Percentiles rank a stretch among this genome's conserved stretches.
Evolutionary conservation across 1,284 basidiomycete genomes (phyloP).

Genomic region (Cutaneotrichosporon sp.): DNA sequence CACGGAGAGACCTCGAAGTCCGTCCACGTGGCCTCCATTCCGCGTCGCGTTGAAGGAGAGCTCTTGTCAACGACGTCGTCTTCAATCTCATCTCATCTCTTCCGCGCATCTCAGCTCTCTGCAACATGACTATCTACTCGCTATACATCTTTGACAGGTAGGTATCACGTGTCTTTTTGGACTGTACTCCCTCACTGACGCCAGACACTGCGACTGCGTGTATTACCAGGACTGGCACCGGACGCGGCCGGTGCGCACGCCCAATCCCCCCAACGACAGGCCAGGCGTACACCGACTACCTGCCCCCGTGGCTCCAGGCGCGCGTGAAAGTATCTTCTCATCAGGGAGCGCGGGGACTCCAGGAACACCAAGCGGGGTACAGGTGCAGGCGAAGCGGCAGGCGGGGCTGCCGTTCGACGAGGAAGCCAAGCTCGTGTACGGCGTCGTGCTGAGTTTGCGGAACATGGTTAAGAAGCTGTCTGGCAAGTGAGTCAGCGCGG

Average conservation of each 20-base stretch:
- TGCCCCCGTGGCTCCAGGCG: slow-evolving; percentile 33
- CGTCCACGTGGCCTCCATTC: neutral
- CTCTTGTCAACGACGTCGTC: neutral
- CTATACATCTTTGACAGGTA: slow-evolving; percentile 85
- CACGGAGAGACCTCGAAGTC: neutral
- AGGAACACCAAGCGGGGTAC: neutral
- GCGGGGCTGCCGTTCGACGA: slow-evolving; percentile 78
- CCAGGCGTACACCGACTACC: slow-evolving; percentile 63
- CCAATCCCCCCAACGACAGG: slow-evolving; percentile 60
- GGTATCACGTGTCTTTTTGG: too few species aligned
- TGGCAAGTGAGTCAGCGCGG: slow-evolving; percentile 58
- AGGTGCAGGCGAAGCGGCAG: slow-evolving; percentile 4
- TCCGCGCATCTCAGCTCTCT: neutral
- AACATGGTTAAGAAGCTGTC: slow-evolving; percentile 95
- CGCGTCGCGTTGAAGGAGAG: neutral
- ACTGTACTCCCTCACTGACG: slow-evolving; percentile 2
- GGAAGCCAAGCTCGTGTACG: slow-evolving; percentile 95
- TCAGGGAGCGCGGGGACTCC: slow-evolving; percentile 4
- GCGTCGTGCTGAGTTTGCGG: slow-evolving; percentile 82
- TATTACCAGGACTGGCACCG: slow-evolving; percentile 95
- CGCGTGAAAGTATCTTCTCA: slow-evolving; percentile 32
- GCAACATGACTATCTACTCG: slow-evolving; percentile 71
- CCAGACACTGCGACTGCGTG: slow-evolving; percentile 79
- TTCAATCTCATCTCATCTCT: neutral
- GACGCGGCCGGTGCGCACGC: slow-evolving; percentile 61